Evolutionary conservation across 306 rosid genomes (phyloP), one percentile per base, ranked within the genome.

Genomic region (Clitoria ternatea): DNA sequence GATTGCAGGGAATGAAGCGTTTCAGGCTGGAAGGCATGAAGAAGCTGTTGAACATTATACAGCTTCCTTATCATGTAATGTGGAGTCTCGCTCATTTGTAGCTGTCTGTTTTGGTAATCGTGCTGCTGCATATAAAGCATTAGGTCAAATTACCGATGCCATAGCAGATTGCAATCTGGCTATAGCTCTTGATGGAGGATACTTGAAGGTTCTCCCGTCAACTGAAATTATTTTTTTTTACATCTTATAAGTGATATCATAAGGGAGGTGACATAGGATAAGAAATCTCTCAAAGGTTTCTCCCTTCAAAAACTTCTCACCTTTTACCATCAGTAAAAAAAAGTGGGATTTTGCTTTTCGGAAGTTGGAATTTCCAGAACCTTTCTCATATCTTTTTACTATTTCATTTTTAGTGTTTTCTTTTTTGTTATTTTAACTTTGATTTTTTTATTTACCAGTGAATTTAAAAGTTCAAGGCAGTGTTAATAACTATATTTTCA

Each of bases 1-100:
- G 64, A 57, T 11, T 8, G 24, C 26, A 7, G 64, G 64, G 26
- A 57, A 57, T 57, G 64, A 57, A 32, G 64, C 26, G 6, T 57
- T 57, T 57, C 64, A 57, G 14, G 24, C 7, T 30, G 64, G 64
- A 32, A 57, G 20, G 26, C 7, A 32, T 3, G 64, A 57, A 26
- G 64, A 57, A 57, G 64, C 64, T 57, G 14, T 57, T 18, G 64
- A 57, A 57, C 64, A 57, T 57, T 57, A 57, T 57, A 57, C 64
- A 7, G 43, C 64, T 30, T 42, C 64, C 32, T 32, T 57, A 57
- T 57, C 43, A 32, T 32, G 64, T 17, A 57, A 57, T 57, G 26
- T 57, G 26, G 64, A 57, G 14, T 57, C 64, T 57, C 64, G 5
- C 4, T 8, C 43, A 30, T 57, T 57, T 57, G 39, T 43, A 57